phyloP scores from a whole-genome alignment of 2,329 filamentous ascomycete species.

The Ceratocystis destructans region DNA sequence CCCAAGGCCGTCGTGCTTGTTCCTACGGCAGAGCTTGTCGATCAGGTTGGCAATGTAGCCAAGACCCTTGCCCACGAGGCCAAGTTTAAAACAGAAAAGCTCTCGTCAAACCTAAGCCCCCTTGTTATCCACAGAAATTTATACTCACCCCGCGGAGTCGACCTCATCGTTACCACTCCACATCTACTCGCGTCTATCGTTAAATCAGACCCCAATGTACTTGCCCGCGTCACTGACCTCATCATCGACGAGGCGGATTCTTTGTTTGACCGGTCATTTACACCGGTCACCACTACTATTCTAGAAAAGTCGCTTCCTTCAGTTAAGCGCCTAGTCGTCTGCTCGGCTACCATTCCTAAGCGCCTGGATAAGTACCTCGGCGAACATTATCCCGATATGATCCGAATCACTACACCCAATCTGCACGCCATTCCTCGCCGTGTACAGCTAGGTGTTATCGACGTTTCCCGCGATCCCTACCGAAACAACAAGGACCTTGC shows the following conservation, averaged over 20 bases:
- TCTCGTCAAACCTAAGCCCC: conserved; percentile 64
- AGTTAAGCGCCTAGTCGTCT: conserved; percentile 74
- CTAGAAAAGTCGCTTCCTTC: conserved; percentile 71
- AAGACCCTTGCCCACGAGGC: conserved; percentile 71
- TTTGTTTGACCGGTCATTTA: conserved; percentile 84
- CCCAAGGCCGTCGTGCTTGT: conserved; percentile 78
- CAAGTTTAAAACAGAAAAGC: conserved; percentile 73
- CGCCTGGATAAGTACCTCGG: conserved; percentile 77
- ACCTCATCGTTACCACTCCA: conserved; percentile 76
- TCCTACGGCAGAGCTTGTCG: conserved; percentile 81
- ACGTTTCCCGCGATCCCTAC: conserved; percentile 86
- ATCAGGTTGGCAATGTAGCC: conserved; percentile 67
- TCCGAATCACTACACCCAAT: conserved; percentile 83
- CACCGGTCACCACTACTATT: conserved; percentile 66
- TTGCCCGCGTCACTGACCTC: conserved; percentile 80
- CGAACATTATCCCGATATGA: conserved; percentile 67
- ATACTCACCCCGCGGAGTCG: conserved; percentile 68
- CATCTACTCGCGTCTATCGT: conserved; percentile 81
- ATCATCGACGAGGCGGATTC: conserved; percentile 94
- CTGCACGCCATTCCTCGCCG: conserved; percentile 89
- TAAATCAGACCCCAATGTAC: conserved; percentile 76
- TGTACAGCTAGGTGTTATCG: conserved; percentile 85
- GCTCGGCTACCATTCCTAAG: conserved; percentile 88
- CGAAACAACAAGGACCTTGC: conserved; percentile 84
- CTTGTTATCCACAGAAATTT: conserved; percentile 72